Evolutionary conservation across 78 protist species (phyloP).

Genomic region (Dictyostelium capitatum): DNA sequence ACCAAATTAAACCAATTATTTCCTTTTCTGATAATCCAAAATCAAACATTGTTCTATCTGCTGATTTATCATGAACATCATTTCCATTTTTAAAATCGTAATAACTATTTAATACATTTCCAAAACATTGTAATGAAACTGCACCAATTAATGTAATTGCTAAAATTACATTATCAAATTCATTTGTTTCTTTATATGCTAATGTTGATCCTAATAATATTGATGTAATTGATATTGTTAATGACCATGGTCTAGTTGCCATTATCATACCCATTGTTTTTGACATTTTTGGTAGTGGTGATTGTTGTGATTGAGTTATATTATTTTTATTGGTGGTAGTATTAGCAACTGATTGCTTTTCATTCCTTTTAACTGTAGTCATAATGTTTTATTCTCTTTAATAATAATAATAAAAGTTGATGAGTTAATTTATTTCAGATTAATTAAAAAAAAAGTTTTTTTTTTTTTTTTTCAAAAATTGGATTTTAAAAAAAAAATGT

Average conservation of each 20-base stretch:
- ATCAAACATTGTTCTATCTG: slow-evolving; percentile 84
- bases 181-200: slow-evolving; percentile 31
- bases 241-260: slow-evolving; percentile 77
- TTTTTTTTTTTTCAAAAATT: no score
- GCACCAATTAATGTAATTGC: slow-evolving; percentile 38
- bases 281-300: not conserved
- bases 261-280: slow-evolving; percentile 5
- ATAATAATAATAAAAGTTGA: no score
- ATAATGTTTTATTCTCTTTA: no score
- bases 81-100: slow-evolving; percentile 47
- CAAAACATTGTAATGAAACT: slow-evolving; percentile 35
- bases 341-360: no score
- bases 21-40: slow-evolving; percentile 14
- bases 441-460: no score
- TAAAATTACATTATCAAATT: slow-evolving; percentile 27
- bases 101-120: slow-evolving; percentile 62
- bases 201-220: slow-evolving; percentile 66
- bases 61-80: slow-evolving; percentile 25
- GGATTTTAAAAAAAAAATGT: no score
- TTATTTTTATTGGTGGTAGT: no score
- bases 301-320: not conserved
- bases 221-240: slow-evolving; percentile 52
- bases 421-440: no score
- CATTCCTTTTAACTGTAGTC: no score
- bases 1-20: slow-evolving; percentile 13